phyloP scores from a whole-genome alignment of 2,329 filamentous ascomycete genomes.

The Aureobasidium leucospermi region DNA sequence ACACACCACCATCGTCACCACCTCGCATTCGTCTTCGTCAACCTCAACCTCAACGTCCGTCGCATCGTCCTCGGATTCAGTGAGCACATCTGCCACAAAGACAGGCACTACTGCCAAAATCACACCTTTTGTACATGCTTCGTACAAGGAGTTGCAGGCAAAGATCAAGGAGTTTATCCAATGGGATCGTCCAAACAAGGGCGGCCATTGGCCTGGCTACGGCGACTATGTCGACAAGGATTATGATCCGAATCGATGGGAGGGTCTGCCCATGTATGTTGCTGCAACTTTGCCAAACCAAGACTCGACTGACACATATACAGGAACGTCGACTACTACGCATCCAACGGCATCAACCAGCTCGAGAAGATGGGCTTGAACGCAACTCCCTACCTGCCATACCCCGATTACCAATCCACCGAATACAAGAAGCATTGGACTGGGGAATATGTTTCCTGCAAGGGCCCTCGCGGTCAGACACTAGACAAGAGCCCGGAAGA shows the following conservation, averaged over 20 bases:
- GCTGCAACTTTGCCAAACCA: conserved; percentile 23
- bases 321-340: conserved; percentile 33
- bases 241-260: conserved; percentile 44
- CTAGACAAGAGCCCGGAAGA: conserved; percentile 54
- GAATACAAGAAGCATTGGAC: conserved; percentile 51
- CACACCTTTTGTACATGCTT: conserved; percentile 14
- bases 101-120: background rate
- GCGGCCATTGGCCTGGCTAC: conserved; percentile 39
- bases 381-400: conserved; percentile 59
- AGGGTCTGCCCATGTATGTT: conserved; percentile 29
- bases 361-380: conserved; percentile 23
- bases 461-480: conserved; percentile 48
- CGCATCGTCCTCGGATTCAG: background rate
- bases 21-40: background rate
- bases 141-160: conserved; percentile 18
- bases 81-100: background rate
- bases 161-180: conserved; percentile 37
- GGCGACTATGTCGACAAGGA: conserved; percentile 34
- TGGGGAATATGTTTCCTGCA: conserved; percentile 56
- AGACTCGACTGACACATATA: background rate
- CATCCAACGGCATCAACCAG: conserved; percentile 25
- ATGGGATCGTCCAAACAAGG: conserved; percentile 32
- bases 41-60: no score
- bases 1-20: background rate
- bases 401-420: conserved; percentile 60